phyloP scores from a whole-genome alignment of 139 green algal genomes.

The Tetraselmis chui region DNA sequence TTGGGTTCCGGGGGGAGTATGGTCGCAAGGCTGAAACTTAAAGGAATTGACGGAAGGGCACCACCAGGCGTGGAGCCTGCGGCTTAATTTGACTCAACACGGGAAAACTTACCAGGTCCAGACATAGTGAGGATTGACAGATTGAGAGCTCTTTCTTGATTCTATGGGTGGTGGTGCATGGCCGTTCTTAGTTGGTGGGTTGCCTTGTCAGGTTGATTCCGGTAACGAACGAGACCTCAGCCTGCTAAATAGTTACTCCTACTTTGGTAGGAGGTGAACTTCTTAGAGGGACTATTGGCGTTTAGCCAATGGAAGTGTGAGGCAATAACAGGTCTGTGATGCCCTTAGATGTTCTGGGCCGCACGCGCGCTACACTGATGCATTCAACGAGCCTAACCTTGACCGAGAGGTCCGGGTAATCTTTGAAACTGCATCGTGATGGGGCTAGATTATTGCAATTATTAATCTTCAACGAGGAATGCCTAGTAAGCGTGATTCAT shows the following conservation, averaged over 20 bases:
- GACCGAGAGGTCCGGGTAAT: conserved; percentile 83
- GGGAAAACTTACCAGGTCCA: conserved; percentile 92
- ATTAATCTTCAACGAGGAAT: conserved; percentile 97
- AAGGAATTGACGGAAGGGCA: conserved; percentile 96
- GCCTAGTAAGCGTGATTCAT: conserved; percentile 95
- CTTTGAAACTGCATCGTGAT: conserved; percentile 92
- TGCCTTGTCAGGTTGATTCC: conserved; percentile 95
- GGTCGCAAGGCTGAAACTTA: conserved; percentile 92
- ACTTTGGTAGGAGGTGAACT: conserved; percentile 66
- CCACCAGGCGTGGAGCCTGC: conserved; percentile 89
- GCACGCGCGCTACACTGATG: conserved; percentile 98
- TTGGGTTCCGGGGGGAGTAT: conserved; percentile 95
- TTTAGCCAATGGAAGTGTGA: conserved; percentile 94
- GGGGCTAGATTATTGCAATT: conserved; percentile 97
- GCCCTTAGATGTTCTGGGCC: conserved; percentile 98
- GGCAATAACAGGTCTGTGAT: conserved; percentile 99
- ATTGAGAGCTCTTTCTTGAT: conserved; percentile 95
- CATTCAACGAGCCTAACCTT: conserved; percentile 91
- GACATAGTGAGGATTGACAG: conserved; percentile 92
- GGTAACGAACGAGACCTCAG: conserved; percentile 96
- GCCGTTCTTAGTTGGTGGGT: conserved; percentile 87
- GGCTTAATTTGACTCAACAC: conserved; percentile 97
- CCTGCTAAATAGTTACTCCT: conserved; percentile 89
- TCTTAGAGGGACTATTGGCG: conserved; percentile 94
- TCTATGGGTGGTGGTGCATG: conserved; percentile 76